Evolutionary conservation across 2,329 filamentous ascomycete genomes (phyloP), one percentile per base, ranked within the genome.

Genomic region (Tolypocladium tropicale): DNA sequence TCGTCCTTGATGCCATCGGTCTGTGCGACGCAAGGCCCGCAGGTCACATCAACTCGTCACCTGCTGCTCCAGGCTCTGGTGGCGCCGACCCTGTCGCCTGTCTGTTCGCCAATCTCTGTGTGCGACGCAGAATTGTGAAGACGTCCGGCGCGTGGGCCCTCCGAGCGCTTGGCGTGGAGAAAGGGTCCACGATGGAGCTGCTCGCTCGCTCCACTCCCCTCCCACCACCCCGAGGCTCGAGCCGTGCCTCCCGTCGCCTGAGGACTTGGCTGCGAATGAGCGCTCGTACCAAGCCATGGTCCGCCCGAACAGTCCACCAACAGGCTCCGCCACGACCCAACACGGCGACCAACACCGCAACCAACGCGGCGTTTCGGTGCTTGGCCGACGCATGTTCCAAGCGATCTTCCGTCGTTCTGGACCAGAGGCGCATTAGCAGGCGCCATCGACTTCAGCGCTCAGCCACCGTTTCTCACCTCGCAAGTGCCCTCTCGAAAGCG

Each of bases 201-300:
- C n/a, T n/a, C n/a, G 46, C 46, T 32, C 46, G 46, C 23, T 39
- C 51, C 49, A 34, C 49, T n/a, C n/a, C 46, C 21, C 39, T 43
- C 6, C 37, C 34, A 21, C 37, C 34, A 21, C 21, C 14, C 18
- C 46, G 46, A 55, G 46, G 23, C 33, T 50, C 53, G 53, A 55
- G 46, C 53, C 46, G 53, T 51, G 33, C 53, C 53, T 55, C 53
- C 46, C 46, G 46, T 50, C 53, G 25, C 43, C 14, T 36, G 30
- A 11, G 6, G 37, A 21, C 2, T 39, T n/a, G 18, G 37, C n/a
- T 28, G 12, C 12, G 41, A 23, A 28, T n/a, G n/a, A n/a, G n/a
- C n/a, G n/a, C n/a, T n/a, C n/a, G n/a, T 28, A 28, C 14, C 49
- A 34, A 33, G 49, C 2, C n/a, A 12, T 52, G 32, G 32, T 11